Evolutionary conservation across 2,329 filamentous ascomycete species (phyloP), one percentile per base, ranked within the genome.

Genomic region (Fonsecaea nubica): DNA sequence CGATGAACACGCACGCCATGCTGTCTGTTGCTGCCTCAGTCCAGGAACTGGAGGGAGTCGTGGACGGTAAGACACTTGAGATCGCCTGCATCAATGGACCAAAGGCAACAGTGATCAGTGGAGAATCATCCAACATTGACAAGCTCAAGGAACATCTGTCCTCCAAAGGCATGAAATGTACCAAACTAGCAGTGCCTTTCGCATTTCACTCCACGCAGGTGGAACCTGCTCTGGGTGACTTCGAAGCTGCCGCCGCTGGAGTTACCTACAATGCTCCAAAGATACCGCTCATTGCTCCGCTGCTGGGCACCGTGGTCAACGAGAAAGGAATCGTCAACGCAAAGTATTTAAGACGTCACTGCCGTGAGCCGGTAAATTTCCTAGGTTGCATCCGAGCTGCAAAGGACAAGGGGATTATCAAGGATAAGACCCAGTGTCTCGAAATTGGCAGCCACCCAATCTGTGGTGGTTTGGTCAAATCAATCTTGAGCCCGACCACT

Each of bases 41-140:
- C 21, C 45, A 50, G 21, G 25, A 33, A 33, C 53, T 55, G 4
- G 3, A 55, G 7, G 32, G n/a, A 1, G 13, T 33, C 8, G 35
- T 33, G 8, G 30, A 55, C n/a, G 30, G 30, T 4, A 33, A n/a
- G 12, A 36, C 9, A 6, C 71, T 79, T 38, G 83, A 86, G 71
- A 78, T 88, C 67, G 89, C 92, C 15, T 95, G 92, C 80, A 85
- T 92, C 75, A 96, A 96, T 72, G 87, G 89, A 0, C 88, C 89
- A 0, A 82, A 87, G 58, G 90, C 92, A 75, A 93, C 89, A 9
- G 92, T 95, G 1, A 81, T 95, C n/a, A 87, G 86, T 67, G 79
- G 86, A 15, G 84, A 83, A 62, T 84, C 86, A 58, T 81, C 87
- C 45, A 82, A 89, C 67, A 86, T 91, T 62, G 81, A 86, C 65